phyloP scores from a whole-genome alignment of 2,329 filamentous ascomycete species.

The Ceratocystis cubensis region DNA sequence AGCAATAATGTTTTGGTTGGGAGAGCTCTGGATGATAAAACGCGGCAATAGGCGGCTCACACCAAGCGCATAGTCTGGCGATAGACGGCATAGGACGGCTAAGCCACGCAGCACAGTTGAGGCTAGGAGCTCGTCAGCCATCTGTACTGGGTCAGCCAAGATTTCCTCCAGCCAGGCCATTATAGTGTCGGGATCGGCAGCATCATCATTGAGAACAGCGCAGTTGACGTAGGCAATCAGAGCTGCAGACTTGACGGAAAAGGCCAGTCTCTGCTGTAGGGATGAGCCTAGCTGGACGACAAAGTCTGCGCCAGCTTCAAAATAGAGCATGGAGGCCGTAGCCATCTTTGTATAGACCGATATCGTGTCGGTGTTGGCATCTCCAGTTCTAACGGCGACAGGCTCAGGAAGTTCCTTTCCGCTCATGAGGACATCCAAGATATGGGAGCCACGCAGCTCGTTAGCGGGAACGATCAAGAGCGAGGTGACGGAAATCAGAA shows the following conservation, averaged over 20 bases:
- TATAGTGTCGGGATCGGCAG: conserved; percentile 65
- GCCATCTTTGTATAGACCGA: conserved; percentile 59
- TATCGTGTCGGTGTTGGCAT: conserved; percentile 43
- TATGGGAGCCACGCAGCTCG: conserved; percentile 46
- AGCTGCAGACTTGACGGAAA: conserved; percentile 71
- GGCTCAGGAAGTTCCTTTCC: conserved; percentile 31
- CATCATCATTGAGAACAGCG: conserved; percentile 65
- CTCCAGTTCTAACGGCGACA: conserved; percentile 24
- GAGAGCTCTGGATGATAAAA: conserved; percentile 74
- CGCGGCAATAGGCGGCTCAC: conserved; percentile 70
- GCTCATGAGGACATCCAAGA: conserved; percentile 62
- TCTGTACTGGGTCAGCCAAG: conserved; percentile 65
- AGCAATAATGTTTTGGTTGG: conserved; percentile 54
- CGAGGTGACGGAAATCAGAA: conserved; percentile 67
- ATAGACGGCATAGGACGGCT: conserved; percentile 66
- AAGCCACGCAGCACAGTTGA: conserved; percentile 68
- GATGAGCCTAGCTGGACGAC: conserved; percentile 64
- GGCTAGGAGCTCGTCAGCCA: conserved; percentile 66
- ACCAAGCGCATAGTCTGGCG: conserved; percentile 57
- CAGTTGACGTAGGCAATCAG: conserved; percentile 79
- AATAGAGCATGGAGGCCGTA: conserved; percentile 67
- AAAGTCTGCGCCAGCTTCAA: conserved; percentile 86
- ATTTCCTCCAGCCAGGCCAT: conserved; percentile 78
- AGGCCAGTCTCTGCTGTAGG: conserved; percentile 77
- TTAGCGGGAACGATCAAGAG: conserved; percentile 53